phyloP scores from a whole-genome alignment of 306 rosid species.

The Inga oerstediana region DNA sequence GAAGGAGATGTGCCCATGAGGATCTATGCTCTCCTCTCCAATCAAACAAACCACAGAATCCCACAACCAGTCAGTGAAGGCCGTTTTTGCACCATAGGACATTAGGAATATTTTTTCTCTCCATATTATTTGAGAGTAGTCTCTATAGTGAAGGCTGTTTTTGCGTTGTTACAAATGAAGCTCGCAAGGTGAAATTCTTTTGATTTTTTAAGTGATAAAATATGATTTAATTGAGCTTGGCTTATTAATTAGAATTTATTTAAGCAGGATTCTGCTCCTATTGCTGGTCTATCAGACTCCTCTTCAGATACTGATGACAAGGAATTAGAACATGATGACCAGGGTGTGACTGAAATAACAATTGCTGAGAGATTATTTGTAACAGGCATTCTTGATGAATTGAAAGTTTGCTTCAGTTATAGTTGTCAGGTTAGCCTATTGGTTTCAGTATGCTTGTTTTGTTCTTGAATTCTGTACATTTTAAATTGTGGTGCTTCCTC shows the following conservation, averaged over 20 bases:
- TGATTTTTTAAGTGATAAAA: neutral
- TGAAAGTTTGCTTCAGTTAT: slow-evolving; percentile 81
- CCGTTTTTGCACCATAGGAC: neutral
- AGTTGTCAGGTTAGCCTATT: slow-evolving; percentile 66
- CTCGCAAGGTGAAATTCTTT: neutral
- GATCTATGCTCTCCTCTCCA: neutral
- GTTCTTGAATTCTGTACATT: slow-evolving; percentile 25
- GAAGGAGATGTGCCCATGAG: neutral
- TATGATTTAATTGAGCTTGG: neutral
- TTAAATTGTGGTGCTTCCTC: slow-evolving; percentile 39
- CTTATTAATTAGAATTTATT: slow-evolving; percentile 17
- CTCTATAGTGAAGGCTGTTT: neutral
- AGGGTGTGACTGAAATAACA: slow-evolving; percentile 39
- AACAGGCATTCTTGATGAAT: slow-evolving; percentile 93
- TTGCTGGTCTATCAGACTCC: slow-evolving; percentile 76
- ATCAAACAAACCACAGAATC: neutral
- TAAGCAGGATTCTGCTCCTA: slow-evolving; percentile 81
- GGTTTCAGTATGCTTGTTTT: slow-evolving; percentile 25
- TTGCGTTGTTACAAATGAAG: neutral
- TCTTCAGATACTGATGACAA: slow-evolving; percentile 79
- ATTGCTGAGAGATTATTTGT: slow-evolving; percentile 70
- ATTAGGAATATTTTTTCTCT: neutral
- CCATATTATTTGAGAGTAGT: neutral
- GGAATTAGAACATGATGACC: slow-evolving; percentile 56
- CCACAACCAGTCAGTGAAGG: neutral